phyloP scores from a whole-genome alignment of 1,139 yeast genomes.

The Sugiyamaella pinicola region DNA sequence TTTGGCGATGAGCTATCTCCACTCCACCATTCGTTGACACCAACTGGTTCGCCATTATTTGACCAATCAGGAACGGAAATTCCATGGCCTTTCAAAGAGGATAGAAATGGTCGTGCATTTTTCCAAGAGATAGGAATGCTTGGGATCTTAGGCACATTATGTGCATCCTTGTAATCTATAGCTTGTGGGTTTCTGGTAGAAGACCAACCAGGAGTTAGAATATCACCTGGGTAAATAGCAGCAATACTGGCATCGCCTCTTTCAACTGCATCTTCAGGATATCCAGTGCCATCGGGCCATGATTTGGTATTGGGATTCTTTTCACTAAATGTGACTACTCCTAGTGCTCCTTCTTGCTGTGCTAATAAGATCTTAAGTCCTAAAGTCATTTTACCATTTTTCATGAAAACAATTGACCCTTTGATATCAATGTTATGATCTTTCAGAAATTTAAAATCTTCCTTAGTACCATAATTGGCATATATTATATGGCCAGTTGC shows the following conservation, averaged over 20 bases:
- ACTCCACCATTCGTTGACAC: constrained; percentile 47
- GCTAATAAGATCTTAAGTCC: constrained; percentile 59
- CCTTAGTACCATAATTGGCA: constrained; percentile 63
- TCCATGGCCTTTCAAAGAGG: constrained; percentile 54
- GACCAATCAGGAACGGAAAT: constrained; percentile 45
- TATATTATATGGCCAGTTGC: constrained; percentile 58
- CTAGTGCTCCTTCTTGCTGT: constrained; percentile 54
- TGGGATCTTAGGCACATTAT: constrained; percentile 68
- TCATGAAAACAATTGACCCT: constrained; percentile 58
- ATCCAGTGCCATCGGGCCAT: constrained; percentile 43
- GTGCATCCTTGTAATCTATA: constrained; percentile 52
- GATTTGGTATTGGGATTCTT: constrained; percentile 24
- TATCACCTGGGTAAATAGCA: constrained; percentile 74
- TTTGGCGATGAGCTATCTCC: constrained; percentile 45
- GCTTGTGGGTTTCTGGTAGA: constrained; percentile 42
- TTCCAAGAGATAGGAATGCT: constrained; percentile 73
- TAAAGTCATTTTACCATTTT: constrained; percentile 57
- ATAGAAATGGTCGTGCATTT: constrained; percentile 60
- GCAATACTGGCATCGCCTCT: constrained; percentile 66
- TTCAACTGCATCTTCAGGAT: constrained; percentile 54
- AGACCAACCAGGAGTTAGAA: constrained; percentile 77
- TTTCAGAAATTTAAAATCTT: constrained; percentile 56
- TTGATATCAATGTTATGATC: constrained; percentile 44
- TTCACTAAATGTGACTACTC: constrained; percentile 58
- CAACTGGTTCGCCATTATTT: constrained; percentile 31